Evolutionary conservation across 495 filamentous ascomycete species (phyloP).

Genomic region (Penicillium daleae): DNA sequence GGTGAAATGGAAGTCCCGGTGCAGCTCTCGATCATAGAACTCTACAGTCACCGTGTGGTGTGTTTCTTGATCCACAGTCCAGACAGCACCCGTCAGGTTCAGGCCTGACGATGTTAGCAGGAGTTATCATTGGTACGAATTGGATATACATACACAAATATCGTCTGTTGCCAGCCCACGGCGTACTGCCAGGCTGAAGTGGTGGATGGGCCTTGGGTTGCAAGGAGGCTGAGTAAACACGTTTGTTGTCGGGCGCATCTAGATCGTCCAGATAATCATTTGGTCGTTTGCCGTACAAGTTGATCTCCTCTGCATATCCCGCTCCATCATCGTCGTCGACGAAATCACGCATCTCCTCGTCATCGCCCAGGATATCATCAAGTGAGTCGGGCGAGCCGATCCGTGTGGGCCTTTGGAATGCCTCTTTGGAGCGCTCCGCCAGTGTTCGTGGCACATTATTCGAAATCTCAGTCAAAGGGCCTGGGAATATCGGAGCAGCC

Average conservation of each 20-base stretch:
- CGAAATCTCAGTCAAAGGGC: conserved; percentile 72
- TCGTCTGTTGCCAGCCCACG: conserved; percentile 90
- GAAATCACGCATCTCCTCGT: conserved; percentile 72
- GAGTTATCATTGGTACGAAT: background rate
- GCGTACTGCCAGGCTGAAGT: conserved; percentile 92
- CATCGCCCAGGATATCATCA: conserved; percentile 58
- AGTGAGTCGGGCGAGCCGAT: conserved; percentile 59
- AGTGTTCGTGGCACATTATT: conserved; percentile 62
- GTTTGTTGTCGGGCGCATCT: conserved; percentile 60
- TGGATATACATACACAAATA: conserved; percentile 69
- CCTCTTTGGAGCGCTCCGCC: conserved; percentile 59
- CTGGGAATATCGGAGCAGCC: conserved; percentile 83
- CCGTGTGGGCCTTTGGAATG: conserved; percentile 44
- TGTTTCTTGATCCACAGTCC: conserved; percentile 94
- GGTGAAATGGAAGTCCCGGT: conserved; percentile 93
- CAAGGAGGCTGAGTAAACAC: conserved; percentile 58
- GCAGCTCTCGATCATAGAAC: conserved; percentile 91
- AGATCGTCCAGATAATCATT: conserved; percentile 55
- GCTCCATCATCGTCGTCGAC: conserved; percentile 95
- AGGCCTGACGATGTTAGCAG: conserved; percentile 53
- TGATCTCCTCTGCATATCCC: conserved; percentile 72
- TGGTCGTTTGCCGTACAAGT: conserved; percentile 62
- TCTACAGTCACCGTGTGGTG: conserved; percentile 97
- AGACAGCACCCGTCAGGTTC: conserved; percentile 90
- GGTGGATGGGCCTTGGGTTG: conserved; percentile 75